Evolutionary conservation across 2,329 filamentous ascomycete species (phyloP).

Genomic region (Colletotrichum truncatum): DNA sequence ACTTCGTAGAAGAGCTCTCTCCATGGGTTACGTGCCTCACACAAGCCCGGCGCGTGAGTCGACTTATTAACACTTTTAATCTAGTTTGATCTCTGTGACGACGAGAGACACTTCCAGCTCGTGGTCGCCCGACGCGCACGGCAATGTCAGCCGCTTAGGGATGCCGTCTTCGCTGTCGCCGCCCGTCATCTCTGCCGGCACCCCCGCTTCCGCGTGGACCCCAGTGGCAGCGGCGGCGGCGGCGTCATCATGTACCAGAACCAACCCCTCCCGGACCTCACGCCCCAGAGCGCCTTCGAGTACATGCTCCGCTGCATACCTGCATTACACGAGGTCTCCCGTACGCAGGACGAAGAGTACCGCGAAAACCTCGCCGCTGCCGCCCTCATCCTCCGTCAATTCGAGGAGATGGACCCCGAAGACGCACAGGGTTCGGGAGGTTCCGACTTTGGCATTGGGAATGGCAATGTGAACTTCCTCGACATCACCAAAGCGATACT

Average conservation of each 20-base stretch:
- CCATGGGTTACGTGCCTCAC: slow-evolving; percentile 43
- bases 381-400: slow-evolving; percentile 49
- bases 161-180: slow-evolving; percentile 50
- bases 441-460: neutral
- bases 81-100: slow-evolving; percentile 51
- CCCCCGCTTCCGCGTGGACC: slow-evolving; percentile 46
- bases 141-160: slow-evolving; percentile 46
- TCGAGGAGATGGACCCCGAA: slow-evolving; percentile 52
- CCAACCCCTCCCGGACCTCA: slow-evolving; percentile 45
- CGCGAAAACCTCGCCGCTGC: slow-evolving; percentile 51
- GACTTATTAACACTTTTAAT: slow-evolving; percentile 1
- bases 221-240: slow-evolving; percentile 31
- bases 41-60: neutral
- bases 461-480: slow-evolving; percentile 45
- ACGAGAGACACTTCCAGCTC: slow-evolving; percentile 49
- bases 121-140: slow-evolving; percentile 46
- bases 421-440: slow-evolving; percentile 34
- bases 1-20: slow-evolving; percentile 50
- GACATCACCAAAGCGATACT: slow-evolving; percentile 51
- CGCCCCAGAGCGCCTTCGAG: slow-evolving; percentile 48
- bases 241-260: slow-evolving; percentile 45
- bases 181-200: slow-evolving; percentile 49
- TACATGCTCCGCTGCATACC: slow-evolving; percentile 52
- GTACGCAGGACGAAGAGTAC: slow-evolving; percentile 45
- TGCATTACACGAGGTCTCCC: slow-evolving; percentile 42